Evolutionary conservation across 345 rosid species (phyloP), one percentile per base, ranked within the genome.

Genomic region (Populus pruinosa): DNA sequence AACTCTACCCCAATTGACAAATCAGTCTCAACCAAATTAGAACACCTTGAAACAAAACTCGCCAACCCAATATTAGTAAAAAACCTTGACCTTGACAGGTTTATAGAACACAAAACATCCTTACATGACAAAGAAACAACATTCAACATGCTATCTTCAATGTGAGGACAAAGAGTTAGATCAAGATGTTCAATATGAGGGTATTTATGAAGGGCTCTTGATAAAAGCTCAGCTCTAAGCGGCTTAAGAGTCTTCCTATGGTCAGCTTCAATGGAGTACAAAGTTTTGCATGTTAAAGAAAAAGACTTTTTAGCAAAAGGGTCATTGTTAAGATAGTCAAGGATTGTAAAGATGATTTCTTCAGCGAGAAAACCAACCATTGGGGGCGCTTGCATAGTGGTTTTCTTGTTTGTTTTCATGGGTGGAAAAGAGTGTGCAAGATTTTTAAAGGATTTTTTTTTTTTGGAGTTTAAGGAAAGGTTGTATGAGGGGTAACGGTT

Each of bases 81-180:
- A 55, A 83, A 84, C 31, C 82, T 78, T 38, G 88, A 88, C 35
- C 86, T 74, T 10, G 95, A 91, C 36, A 91, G 88, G 77, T 89
- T 86, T 50, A 89, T 71, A 12, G 90, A 87, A 43, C 72, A 73
- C 62, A 89, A 86, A 1, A 79, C 35, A 16, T 76, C 68, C 10
- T 64, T 70, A 83, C 82, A 78, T 56, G 79, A 10, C 50, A 23
- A 50, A 18, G 93, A 79, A 25, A 88, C 64, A 8, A 70, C 20
- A 36, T 72, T 53, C 2, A 91, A 80, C 36, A 85, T 82, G 49
- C 59, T 31, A 84, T 87, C 88, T 56, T 79, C 71, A 36, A 91
- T 71, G 8, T 91, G 88, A 35, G 95, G 89, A 74, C 93, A 91
- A 59, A 89, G 89, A 55, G 89, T 82, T 82, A 89, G 87, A 84